Conservation (phyloP, 2,329 filamentous ascomycete genomes). For the Neofusicoccum umdonicola region DNA sequence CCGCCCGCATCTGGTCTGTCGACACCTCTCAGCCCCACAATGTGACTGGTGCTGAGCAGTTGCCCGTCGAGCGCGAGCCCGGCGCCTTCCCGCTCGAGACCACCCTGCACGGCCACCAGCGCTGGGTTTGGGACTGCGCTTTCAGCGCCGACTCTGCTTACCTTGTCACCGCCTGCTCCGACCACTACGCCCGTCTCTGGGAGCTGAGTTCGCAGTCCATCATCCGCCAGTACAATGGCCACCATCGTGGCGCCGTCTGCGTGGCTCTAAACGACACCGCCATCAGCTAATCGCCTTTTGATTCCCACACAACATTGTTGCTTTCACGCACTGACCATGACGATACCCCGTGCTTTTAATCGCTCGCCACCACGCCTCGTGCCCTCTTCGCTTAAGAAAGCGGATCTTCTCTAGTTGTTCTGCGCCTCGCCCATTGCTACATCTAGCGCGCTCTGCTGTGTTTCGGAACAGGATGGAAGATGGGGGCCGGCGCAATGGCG, state of each 20-base stretch:
- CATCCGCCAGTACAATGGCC: conserved; percentile 92
- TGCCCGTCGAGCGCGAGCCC: conserved; percentile 37
- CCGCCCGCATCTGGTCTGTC: conserved; percentile 94
- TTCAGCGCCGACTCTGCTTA: conserved; percentile 93
- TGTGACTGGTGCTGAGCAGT: conserved; percentile 30
- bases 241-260: conserved; percentile 87
- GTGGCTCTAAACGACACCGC: conserved; percentile 79
- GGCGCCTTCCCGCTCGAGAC: conserved; percentile 77
- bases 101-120: conserved; percentile 83
- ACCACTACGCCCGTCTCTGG: conserved; percentile 91
- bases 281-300: conserved; percentile 25
- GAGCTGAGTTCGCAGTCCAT: conserved; percentile 83
- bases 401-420: background rate
- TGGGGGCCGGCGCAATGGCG: no score
- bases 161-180: conserved; percentile 86
- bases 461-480: no score
- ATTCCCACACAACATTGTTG: background rate
- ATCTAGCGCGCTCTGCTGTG: no score
- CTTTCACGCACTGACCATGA: background rate
- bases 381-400: background rate
- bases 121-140: conserved; percentile 97
- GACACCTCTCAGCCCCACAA: conserved; percentile 50
- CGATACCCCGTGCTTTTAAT: background rate
- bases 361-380: background rate
- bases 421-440: no score